These are phyloP conservation scores for Ceratocystis huliohia DNA, from an alignment of 2,329 filamentous ascomycete genomes.

Conservation along the genomic window DNA sequence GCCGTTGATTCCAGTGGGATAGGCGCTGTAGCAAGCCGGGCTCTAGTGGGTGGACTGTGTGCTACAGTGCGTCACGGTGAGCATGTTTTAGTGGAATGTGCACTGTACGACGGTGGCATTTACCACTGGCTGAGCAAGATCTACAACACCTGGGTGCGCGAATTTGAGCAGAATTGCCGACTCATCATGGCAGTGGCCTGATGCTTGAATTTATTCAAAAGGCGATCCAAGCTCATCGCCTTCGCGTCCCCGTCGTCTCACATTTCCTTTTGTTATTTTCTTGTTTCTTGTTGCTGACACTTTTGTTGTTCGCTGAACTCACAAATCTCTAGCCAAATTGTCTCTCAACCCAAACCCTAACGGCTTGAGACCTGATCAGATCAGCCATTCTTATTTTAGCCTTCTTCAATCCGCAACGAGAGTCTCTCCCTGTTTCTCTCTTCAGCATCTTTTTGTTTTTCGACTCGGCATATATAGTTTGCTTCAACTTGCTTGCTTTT, in stretches of 20 bases:
- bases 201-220: neutral
- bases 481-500: neutral
- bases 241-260: neutral
- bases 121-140: neutral
- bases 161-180: conserved; percentile 16
- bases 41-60: neutral
- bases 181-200: neutral
- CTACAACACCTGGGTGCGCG: conserved; percentile 4
- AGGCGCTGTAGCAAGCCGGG: neutral
- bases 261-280: neutral
- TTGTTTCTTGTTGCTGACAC: neutral
- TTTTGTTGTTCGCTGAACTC: neutral
- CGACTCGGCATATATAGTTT: neutral
- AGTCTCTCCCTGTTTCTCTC: neutral
- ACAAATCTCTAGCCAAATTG: too few species aligned
- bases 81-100: neutral
- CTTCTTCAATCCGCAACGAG: neutral
- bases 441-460: neutral
- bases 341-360: neutral
- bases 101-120: neutral
- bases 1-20: neutral
- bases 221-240: neutral
- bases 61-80: neutral
- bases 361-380: neutral
- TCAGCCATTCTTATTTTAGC: conserved; percentile 1